Evolutionary conservation across 2,329 filamentous ascomycete genomes (phyloP), one percentile per base, ranked within the genome.

Genomic region (Exophiala aquamarina): DNA sequence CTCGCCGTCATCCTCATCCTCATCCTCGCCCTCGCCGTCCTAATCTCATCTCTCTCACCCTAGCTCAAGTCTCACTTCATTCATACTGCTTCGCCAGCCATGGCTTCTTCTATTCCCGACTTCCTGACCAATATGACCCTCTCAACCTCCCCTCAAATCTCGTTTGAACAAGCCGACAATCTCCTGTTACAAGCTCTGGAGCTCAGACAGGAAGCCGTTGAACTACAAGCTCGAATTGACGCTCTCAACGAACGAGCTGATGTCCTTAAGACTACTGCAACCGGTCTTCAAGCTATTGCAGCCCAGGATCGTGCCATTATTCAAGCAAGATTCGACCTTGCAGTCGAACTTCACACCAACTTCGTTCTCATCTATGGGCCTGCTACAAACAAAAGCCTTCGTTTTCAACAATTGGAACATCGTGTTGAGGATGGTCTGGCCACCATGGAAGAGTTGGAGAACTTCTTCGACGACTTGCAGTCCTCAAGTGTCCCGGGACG

Each of bases 401-500:
- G 36, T 11, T 41, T 51, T 13, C 26, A 48, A 9, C 19, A 38
- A n/a, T 20, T 51, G 19, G 21, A 26, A 33, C 17, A 11, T 23
- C 49, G 49, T 13, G 40, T 47, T 8, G 49, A 51, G 34, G 44
- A 51, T 33, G 49, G 49, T 3, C 40, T 44, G 44, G 49, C 31
- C 28, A 48, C 44, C 13, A 26, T 47, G 10, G 39, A 51, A 35
- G 39, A 51, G 18, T 15, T 51, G 39, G 40, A 44, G 13, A 20
- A 7, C 2, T 44, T 44, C 20, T 23, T 38, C 10, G 33, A 36
- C 21, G 34, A 38, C 34, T 20, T 44, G 14, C 23, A 40, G n/a
- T n/a, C n/a, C n/a, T n/a, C n/a, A n/a, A n/a, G n/a, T n/a, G n/a
- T n/a, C n/a, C n/a, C n/a, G n/a, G n/a, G n/a, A n/a, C n/a, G n/a